phyloP scores from a whole-genome alignment of 306 rosid genomes.

The Medicago lupulina region DNA sequence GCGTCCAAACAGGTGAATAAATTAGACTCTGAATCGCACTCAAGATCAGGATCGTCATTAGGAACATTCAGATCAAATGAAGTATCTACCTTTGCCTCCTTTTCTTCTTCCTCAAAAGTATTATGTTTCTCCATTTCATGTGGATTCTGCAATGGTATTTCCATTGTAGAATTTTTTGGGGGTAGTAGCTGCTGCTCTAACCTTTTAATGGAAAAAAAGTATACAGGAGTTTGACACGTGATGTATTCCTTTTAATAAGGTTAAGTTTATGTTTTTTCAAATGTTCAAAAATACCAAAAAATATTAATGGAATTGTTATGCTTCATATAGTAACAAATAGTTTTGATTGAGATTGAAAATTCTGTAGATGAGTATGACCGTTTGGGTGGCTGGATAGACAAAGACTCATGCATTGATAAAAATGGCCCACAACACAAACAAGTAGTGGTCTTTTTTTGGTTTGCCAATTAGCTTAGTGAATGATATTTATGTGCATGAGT shows the following conservation, averaged over 20 bases:
- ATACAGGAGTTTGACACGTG: constrained; percentile 33
- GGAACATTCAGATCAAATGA: constrained; percentile 55
- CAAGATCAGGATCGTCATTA: constrained; percentile 15
- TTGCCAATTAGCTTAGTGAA: neutral
- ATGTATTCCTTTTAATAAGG: constrained; percentile 29
- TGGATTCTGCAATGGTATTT: constrained; percentile 50
- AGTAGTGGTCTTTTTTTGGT: neutral
- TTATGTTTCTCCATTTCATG: constrained; percentile 45
- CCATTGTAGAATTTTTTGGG: constrained; percentile 45
- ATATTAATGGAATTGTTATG: no score
- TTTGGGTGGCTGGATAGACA: constrained; percentile 34
- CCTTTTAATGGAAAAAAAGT: constrained; percentile 43
- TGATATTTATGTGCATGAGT: neutral
- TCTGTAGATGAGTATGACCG: constrained; percentile 22
- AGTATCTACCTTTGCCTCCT: constrained; percentile 29
- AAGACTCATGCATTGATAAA: neutral
- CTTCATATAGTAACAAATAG: neutral
- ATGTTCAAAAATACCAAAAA: no score
- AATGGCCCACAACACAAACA: neutral
- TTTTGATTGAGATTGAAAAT: constrained; percentile 44
- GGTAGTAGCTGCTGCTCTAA: constrained; percentile 18
- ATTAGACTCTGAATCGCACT: constrained; percentile 48
- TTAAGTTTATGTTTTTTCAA: neutral
- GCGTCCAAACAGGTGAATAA: neutral
- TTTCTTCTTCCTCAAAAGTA: constrained; percentile 24